Evolutionary conservation across 768 basidiomycete genomes (phyloP).

Genomic region (Cyclocybe aegerita): DNA sequence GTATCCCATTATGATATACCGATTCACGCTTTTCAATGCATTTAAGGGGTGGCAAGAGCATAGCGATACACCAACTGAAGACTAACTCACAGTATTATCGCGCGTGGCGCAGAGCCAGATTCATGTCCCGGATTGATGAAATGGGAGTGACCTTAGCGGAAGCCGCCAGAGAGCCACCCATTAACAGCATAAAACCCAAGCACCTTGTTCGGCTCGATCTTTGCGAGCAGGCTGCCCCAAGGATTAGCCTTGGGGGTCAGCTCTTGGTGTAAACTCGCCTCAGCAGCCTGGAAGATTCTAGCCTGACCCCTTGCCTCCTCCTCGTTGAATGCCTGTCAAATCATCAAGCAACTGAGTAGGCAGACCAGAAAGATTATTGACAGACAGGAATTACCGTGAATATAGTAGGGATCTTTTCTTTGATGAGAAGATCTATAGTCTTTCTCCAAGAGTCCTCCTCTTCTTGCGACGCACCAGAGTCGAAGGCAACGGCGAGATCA

Average conservation of each 20-base stretch:
- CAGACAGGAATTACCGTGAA: slow-evolving; percentile 29
- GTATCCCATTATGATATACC: too few species aligned
- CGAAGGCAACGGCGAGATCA: slow-evolving; percentile 36
- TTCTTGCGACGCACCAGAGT: slow-evolving; percentile 30
- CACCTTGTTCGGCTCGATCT: slow-evolving; percentile 27
- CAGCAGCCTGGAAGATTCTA: slow-evolving; percentile 16
- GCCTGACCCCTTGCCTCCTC: slow-evolving; percentile 31
- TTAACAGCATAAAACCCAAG: slow-evolving; percentile 33
- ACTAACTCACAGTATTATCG: neutral
- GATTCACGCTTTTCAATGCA: too few species aligned
- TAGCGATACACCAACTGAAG: too few species aligned
- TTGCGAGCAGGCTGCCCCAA: slow-evolving; percentile 30
- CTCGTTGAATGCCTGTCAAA: slow-evolving; percentile 28
- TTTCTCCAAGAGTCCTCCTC: slow-evolving; percentile 20
- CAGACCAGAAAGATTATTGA: neutral
- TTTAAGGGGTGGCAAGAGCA: too few species aligned
- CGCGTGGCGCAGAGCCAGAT: neutral
- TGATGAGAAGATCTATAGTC: slow-evolving; percentile 23
- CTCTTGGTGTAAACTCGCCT: slow-evolving; percentile 21
- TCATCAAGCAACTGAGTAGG: neutral
- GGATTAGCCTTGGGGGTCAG: slow-evolving; percentile 27
- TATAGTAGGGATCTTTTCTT: slow-evolving; percentile 25
- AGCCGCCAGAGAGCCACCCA: slow-evolving; percentile 36
- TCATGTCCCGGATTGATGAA: neutral
- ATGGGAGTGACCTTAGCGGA: slow-evolving; percentile 10